Evolutionary conservation across 352 stramenopile genomes (phyloP), one percentile per base, ranked within the genome.

Genomic region (Phytophthora citrophthora): DNA sequence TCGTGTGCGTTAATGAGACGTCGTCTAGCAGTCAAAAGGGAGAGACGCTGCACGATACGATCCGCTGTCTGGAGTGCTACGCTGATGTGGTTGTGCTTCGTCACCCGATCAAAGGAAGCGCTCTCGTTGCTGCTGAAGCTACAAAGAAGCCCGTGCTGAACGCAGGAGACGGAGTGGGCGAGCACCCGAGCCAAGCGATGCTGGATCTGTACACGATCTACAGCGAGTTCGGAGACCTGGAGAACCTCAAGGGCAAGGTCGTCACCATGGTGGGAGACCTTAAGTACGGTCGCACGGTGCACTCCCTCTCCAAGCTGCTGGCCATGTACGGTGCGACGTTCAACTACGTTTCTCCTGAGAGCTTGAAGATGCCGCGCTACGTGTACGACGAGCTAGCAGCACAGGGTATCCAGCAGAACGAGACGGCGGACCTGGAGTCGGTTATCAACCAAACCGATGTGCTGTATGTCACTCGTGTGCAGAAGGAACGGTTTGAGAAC

Each of bases 171-270:
- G 98, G 98, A 27, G 85, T 97, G 7, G 97, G 97, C 50, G 97
- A 99, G 71, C 98, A 99, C 87, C 98, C 98, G 23, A 99, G 97
- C 11, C 98, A 99, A 70, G 97, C 97, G 31, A 80, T 99, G 49
- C 89, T 99, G 70, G 98, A 99, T 76, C 65, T 99, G 24, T 99
- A 98, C 80, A 99, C 96, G 32, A 98, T 99, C 62, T 90, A 93
- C 61, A 91, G 88, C 57, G 90, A 98, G 76, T 74, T 97, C 15
- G 83, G 82, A 23, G 77, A 85, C 29, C 57, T 88, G 10, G 72
- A 80, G 31, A 78, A 79, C 23, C 64, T 96, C 13, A 66, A 83
- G 45, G 82, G 84, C 49, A 97, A 98, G 64, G 90, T 95, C 32
- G 83, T 99, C 31, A 98, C 97, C 10, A 93, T 99, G 80, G 86